Evolutionary conservation across 768 basidiomycete species (phyloP).

Genomic region (Mycena crocata): DNA sequence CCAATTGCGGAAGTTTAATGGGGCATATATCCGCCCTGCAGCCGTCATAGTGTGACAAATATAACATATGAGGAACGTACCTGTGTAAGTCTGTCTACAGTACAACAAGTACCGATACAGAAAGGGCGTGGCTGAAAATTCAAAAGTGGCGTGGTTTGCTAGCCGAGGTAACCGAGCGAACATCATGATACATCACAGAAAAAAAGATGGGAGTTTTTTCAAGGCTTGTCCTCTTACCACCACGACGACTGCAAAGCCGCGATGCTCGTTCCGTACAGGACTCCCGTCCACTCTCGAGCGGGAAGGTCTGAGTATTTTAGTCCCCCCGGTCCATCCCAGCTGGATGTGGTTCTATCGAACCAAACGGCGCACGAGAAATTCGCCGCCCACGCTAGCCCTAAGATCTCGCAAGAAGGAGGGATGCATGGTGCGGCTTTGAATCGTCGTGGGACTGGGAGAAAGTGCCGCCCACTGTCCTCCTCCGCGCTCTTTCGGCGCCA

Average conservation of each 20-base stretch:
- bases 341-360: constrained; percentile 11
- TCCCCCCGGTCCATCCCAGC: constrained; percentile 2
- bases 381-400: not conserved
- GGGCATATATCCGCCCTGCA: no score
- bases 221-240: not conserved
- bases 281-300: constrained; percentile 1
- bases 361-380: not conserved
- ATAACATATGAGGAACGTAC: no score
- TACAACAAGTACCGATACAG: no score
- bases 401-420: constrained; percentile 17
- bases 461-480: constrained; percentile 1
- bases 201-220: no score
- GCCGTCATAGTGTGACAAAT: no score
- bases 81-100: no score
- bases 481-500: constrained; percentile 5
- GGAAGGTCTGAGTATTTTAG: constrained; percentile 7
- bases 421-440: constrained; percentile 14
- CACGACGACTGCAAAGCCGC: constrained; percentile 11
- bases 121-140: no score
- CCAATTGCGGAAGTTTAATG: no score
- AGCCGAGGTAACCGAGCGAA: no score
- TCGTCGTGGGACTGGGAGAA: constrained; percentile 13
- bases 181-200: no score
- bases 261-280: constrained; percentile 23
- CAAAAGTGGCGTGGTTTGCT: no score